Conservation (phyloP, 2,329 filamentous ascomycete species). For the Nothophoma quercina region DNA sequence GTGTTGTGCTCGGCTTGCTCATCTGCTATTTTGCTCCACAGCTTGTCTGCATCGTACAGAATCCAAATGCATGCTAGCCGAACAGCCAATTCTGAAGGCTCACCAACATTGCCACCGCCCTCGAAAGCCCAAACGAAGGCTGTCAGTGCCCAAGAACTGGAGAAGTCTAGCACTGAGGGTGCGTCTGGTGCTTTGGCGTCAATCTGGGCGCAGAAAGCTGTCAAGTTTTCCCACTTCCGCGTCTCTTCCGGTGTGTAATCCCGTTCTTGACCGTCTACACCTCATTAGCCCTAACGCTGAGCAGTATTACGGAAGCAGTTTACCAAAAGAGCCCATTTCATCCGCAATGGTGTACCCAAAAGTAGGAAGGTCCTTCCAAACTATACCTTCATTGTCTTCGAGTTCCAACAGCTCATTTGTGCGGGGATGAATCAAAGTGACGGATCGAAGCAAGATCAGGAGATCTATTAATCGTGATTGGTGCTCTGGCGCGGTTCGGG, state of each 20-base stretch:
- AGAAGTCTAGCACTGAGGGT: conserved; percentile 8
- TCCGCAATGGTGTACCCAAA: conserved; percentile 21
- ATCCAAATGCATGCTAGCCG: conserved; percentile 21
- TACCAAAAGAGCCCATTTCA: conserved; percentile 16
- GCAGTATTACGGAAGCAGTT: neutral
- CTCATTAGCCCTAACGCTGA: neutral
- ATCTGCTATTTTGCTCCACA: conserved; percentile 10
- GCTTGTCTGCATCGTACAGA: conserved; percentile 16
- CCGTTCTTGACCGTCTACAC: conserved; percentile 7
- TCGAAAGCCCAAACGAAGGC: conserved; percentile 11
- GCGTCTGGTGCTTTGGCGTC: conserved; percentile 13
- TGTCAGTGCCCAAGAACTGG: conserved; percentile 6
- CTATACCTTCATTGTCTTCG: conserved; percentile 4
- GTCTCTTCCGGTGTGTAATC: conserved; percentile 12
- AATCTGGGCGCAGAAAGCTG: conserved; percentile 20
- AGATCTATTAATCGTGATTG: conserved; percentile 5
- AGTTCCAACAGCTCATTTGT: conserved; percentile 8
- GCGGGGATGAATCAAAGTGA: conserved; percentile 3
- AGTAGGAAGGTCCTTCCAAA: conserved; percentile 20
- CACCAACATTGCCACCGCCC: neutral
- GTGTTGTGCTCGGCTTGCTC: neutral
- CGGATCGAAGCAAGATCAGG: conserved; percentile 4
- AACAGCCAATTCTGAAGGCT: conserved; percentile 5
- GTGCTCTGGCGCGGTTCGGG: conserved; percentile 10
- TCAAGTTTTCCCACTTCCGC: conserved; percentile 15